phyloP scores from a whole-genome alignment of 2,329 filamentous ascomycete genomes.

The Alternaria brassicicola region DNA sequence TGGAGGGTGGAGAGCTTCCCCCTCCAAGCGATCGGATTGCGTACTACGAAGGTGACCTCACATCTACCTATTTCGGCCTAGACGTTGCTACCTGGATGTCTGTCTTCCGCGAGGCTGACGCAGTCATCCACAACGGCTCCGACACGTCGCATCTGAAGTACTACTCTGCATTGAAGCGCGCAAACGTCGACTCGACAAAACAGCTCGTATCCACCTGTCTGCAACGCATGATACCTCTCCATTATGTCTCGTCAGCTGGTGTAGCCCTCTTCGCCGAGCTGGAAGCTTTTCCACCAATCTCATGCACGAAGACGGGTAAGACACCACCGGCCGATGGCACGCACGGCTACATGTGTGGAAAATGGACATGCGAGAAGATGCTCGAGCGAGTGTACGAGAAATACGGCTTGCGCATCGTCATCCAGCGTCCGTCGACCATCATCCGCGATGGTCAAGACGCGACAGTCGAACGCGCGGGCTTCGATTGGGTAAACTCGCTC shows the following conservation, averaged over 20 bases:
- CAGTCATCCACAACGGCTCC: constrained; percentile 21
- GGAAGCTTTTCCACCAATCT: background rate
- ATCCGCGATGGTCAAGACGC: constrained; percentile 3
- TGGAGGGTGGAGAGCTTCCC: background rate
- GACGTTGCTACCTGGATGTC: background rate
- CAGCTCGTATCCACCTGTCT: background rate
- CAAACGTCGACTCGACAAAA: constrained; percentile 11
- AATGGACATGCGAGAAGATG: constrained; percentile 51
- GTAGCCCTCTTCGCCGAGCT: background rate
- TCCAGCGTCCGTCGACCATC: constrained; percentile 13
- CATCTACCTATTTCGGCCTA: background rate
- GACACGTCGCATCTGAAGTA: constrained; percentile 10
- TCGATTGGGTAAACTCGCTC: constrained; percentile 5
- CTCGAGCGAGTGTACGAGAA: constrained; percentile 34
- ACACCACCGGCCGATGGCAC: constrained; percentile 35
- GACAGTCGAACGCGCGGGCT: background rate
- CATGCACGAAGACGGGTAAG: background rate
- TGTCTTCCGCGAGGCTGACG: background rate
- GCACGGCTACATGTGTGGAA: constrained; percentile 48
- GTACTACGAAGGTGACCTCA: constrained; percentile 1
- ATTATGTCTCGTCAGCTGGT: constrained; percentile 2
- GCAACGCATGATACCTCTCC: background rate
- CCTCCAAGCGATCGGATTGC: background rate
- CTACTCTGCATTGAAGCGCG: constrained; percentile 1
- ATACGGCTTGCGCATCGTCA: background rate